A percentile compares a stretch with the other conserved stretches of the same genome.
Evolutionary conservation across 2,329 filamentous ascomycete species (phyloP).

Genomic region (Talaromyces sp.): DNA sequence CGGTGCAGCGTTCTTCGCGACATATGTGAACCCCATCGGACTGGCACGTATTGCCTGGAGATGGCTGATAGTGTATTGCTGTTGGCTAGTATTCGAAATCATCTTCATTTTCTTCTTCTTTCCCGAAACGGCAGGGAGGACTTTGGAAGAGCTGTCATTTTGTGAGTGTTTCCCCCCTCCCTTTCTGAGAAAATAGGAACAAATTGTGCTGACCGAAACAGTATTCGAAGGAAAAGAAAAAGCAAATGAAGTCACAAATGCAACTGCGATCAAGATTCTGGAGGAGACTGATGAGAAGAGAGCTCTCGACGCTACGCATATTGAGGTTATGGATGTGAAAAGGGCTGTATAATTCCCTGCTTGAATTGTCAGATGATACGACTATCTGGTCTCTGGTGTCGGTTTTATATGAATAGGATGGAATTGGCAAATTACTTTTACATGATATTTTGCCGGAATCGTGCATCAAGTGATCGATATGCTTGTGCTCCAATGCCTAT

Average conservation of each 20-base stretch:
- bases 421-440: neutral
- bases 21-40: constrained; percentile 48
- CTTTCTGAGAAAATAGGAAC: neutral
- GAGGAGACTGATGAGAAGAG: neutral
- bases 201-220: neutral
- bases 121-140: constrained; percentile 43
- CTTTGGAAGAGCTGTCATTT: constrained; percentile 48
- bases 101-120: constrained; percentile 46
- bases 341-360: neutral
- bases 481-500: neutral
- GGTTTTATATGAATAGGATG: neutral
- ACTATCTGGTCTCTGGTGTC: neutral
- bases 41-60: constrained; percentile 44
- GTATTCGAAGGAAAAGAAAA: constrained; percentile 7
- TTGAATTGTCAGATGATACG: neutral
- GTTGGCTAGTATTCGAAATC: constrained; percentile 43
- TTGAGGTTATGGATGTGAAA: neutral
- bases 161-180: constrained; percentile 27
- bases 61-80: constrained; percentile 45
- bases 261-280: neutral
- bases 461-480: neutral
- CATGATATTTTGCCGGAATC: too few species aligned
- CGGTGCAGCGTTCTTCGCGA: constrained; percentile 50
- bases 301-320: neutral
- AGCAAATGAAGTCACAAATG: constrained; percentile 5